Conservation (phyloP, 2,329 filamentous ascomycete genomes). For the Colletotrichum sp. region DNA sequence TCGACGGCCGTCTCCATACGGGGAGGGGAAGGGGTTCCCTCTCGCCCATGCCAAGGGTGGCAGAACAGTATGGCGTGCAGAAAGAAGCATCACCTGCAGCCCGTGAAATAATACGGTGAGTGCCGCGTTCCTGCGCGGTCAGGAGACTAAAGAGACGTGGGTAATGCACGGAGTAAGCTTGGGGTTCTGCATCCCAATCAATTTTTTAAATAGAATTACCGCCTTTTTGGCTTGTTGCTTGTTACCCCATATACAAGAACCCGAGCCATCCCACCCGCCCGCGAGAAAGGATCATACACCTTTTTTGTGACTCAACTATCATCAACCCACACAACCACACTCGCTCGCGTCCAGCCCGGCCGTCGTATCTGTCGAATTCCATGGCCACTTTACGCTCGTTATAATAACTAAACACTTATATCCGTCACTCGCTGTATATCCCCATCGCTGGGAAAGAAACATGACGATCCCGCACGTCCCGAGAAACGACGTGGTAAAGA, state of each 20-base stretch:
- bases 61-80: constrained; percentile 9
- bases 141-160: background rate
- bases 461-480: background rate
- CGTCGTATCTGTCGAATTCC: background rate
- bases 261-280: background rate
- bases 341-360: background rate
- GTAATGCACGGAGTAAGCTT: background rate
- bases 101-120: background rate
- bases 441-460: background rate
- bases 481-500: background rate
- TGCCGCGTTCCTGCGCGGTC: constrained; percentile 9
- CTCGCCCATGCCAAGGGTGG: background rate
- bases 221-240: background rate
- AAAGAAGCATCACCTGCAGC: background rate
- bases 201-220: constrained; percentile 14
- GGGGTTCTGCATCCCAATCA: background rate
- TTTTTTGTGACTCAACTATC: background rate
- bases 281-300: background rate
- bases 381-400: constrained; percentile 13
- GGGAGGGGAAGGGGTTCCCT: background rate
- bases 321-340: background rate
- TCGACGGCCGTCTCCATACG: background rate
- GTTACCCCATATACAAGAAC: constrained; percentile 1
- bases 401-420: background rate
- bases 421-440: background rate